Conservation (phyloP, 2,329 filamentous ascomycete species). For the Fusarium palustre region DNA sequence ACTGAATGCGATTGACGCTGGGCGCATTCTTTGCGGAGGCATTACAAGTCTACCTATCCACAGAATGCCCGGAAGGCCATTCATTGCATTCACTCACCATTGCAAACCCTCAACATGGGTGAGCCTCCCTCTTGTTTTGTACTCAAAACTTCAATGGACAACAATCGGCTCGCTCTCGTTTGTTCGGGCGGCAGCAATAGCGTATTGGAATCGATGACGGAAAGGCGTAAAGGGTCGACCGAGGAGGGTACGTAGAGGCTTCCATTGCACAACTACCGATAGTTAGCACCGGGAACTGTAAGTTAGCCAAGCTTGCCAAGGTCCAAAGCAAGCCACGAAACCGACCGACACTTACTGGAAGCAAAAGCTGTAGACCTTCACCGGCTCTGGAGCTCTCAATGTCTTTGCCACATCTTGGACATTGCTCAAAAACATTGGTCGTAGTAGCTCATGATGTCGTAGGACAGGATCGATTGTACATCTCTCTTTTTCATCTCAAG, state of each 20-base stretch:
- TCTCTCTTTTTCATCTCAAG: not conserved
- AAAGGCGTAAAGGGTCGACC: not conserved
- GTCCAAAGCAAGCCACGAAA: not conserved
- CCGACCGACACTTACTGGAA: not conserved
- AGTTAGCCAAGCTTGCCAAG: not conserved
- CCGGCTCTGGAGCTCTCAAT: not conserved
- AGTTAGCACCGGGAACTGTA: constrained; percentile 6
- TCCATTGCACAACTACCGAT: constrained; percentile 13
- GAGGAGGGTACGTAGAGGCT: not conserved
- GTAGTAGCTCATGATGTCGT: not conserved
- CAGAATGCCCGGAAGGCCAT: not conserved
- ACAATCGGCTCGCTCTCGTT: not conserved
- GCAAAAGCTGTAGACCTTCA: not conserved
- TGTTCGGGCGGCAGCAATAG: not conserved
- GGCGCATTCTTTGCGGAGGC: not conserved
- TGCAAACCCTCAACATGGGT: not conserved
- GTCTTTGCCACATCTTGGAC: no score
- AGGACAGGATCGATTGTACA: not conserved
- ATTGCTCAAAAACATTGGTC: not conserved
- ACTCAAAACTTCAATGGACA: accelerated
- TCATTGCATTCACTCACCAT: not conserved
- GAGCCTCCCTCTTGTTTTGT: not conserved
- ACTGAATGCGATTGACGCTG: not conserved
- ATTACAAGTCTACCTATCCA: not conserved
- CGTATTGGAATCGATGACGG: not conserved